Evolutionary conservation across 768 basidiomycete genomes (phyloP), one percentile per base, ranked within the genome.

Genomic region (Suillus subalutaceus): DNA sequence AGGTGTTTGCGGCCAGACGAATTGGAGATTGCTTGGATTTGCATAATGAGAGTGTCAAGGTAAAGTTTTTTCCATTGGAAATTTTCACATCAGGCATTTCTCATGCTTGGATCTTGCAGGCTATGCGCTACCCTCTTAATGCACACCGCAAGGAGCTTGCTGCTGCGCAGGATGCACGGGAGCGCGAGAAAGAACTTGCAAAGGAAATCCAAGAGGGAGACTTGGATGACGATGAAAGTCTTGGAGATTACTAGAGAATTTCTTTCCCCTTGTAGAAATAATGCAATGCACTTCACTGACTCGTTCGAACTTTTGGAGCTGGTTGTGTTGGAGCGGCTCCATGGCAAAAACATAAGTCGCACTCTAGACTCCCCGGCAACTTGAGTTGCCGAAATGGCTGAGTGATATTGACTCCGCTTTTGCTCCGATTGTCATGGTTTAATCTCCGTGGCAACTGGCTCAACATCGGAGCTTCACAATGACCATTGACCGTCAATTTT

Each of bases 31-130:
- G 97, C 73, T 81, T 98, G 73, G 91, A 96, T 73, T 77, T 99
- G 74, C 95, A 97, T 78, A 98, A 99, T 73, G 91, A 98, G 79
- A 97, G 95, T 69, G 94, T 99, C 66, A 96, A 98, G 88, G 96
- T 96, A 71, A 65, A 69, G 46, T 32, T 56, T 66, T 68, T 63
- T 26, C 56, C 56, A 4, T 73, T 72, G 1, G 72, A 69, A 38
- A 74, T 18, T 20, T 38, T 6, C 9, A 44, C 10, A 26, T 32
- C 10, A 4, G 32, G 9, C 23, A 37, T 59, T 6, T 5, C 40
- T 57, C 16, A 18, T 30, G 59, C 23, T 13, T 12, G 59, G 26
- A 32, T 60, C 15, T 62, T 69, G 7, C 63, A 97, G 96, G 96
- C 97, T 7, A 99, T 99, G 97, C 90, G 97, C 15, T 99, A 95